phyloP scores from a whole-genome alignment of 352 stramenopile species.

The Phytophthora sp. region DNA sequence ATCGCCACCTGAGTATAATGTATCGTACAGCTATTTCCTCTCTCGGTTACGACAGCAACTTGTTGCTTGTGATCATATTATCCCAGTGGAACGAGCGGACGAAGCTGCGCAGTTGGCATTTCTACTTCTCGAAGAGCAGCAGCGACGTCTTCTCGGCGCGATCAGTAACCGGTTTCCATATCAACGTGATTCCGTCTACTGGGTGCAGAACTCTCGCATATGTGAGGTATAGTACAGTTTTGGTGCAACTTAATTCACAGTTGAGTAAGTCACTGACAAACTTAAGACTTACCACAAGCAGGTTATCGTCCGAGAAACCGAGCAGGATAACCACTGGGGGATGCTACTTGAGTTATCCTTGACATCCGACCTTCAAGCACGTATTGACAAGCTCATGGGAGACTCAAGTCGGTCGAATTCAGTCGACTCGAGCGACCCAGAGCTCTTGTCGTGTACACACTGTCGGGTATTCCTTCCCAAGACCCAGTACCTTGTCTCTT shows the following conservation, averaged over 20 bases:
- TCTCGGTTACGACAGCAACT: constrained; percentile 29
- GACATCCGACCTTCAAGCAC: constrained; percentile 8
- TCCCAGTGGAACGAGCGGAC: constrained; percentile 20
- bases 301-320: constrained; percentile 35
- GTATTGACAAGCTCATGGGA: background rate
- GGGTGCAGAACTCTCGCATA: constrained; percentile 38
- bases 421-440: background rate
- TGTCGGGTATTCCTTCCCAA: constrained; percentile 48
- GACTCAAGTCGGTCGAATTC: background rate
- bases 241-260: too few relatives aligned
- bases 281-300: too few relatives aligned
- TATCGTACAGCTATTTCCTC: constrained; percentile 25
- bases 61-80: constrained; percentile 38
- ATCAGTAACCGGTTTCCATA: constrained; percentile 30
- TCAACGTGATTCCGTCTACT: constrained; percentile 27
- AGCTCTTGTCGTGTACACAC: constrained; percentile 9
- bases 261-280: background rate
- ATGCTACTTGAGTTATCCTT: constrained; percentile 33
- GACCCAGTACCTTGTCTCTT: constrained; percentile 24
- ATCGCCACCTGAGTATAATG: constrained; percentile 3
- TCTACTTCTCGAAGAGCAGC: constrained; percentile 24
- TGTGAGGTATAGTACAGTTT: constrained; percentile 32
- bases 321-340: constrained; percentile 44
- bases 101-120: constrained; percentile 7
- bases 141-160: constrained; percentile 23